Evolutionary conservation across 2,329 filamentous ascomycete genomes (phyloP), one percentile per base, ranked within the genome.

Genomic region (Zasmidium angulare): DNA sequence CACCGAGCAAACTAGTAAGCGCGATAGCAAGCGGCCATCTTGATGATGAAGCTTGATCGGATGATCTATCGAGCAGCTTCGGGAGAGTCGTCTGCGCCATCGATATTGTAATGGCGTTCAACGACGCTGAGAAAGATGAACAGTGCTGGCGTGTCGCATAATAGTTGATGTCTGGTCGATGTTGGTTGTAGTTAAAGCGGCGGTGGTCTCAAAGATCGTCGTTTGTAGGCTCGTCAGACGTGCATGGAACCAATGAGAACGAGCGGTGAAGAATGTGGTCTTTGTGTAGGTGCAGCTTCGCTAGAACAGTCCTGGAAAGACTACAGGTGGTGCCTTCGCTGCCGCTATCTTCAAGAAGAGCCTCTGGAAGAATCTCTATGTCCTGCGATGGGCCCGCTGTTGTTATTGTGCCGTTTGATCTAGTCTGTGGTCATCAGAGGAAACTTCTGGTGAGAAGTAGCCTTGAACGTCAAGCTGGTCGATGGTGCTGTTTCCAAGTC

Each of bases 1-100:
- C 51, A 23, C 49, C 58, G 24, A 54, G 53, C 14, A 47, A n/a
- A 46, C 52, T 49, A 22, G 53, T 53, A 36, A 60, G 23, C 26
- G 55, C 26, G 22, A 56, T 40, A 23, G 43, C 53, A 55, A 50
- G 12, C 9, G 23, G 9, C 49, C 49, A 50, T 29, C 20, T 50
- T n/a, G 36, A 43, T 19, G 36, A 43, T 43, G 36, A 43, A 19
- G 36, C 6, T 19, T 4, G 36, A 43, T 43, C 36, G 36, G 36
- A 43, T 7, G 36, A 43, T 43, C 36, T 43, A 4, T 43, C 36
- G 36, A 43, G 11, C n/a, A 43, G 12, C n/a, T 43, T 43, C 7
- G 36, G 3, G n/a, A 43, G 36, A 19, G 36, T 19, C 36, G 36
- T 43, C 36, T 14, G 26, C 4, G 36, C 36, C 36, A 43, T 43